A percentile compares a stretch with the other conserved stretches of the same genome.
Evolutionary conservation across 306 rosid genomes (phyloP).

Genomic region (Dicorynia guianensis): DNA sequence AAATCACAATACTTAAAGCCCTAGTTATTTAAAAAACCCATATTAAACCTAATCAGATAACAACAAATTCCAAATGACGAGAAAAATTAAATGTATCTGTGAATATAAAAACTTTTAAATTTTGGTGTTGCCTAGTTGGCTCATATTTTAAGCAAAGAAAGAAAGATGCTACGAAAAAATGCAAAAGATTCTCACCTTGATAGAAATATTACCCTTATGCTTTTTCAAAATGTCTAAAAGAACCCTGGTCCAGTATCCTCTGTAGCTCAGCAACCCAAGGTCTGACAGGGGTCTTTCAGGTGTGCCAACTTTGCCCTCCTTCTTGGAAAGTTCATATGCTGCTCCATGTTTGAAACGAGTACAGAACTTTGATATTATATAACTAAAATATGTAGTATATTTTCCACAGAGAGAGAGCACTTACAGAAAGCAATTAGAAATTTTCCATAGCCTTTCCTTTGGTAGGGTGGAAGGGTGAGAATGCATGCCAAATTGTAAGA

Average conservation of each 20-base stretch:
- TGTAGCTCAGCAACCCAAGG: slow-evolving; percentile 91
- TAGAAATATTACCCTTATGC: slow-evolving; percentile 96
- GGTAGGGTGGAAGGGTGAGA: slow-evolving; percentile 78
- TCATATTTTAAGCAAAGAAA: slow-evolving; percentile 11
- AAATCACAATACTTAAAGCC: slow-evolving; percentile 14
- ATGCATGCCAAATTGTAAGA: slow-evolving; percentile 75
- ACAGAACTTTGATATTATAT: slow-evolving; percentile 24
- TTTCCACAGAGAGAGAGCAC: slow-evolving; percentile 14
- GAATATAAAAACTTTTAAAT: not conserved
- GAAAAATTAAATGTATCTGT: slow-evolving; percentile 8
- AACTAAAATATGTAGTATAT: not conserved
- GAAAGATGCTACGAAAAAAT: not conserved
- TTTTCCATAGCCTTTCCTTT: slow-evolving; percentile 79
- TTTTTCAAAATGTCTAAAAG: slow-evolving; percentile 91
- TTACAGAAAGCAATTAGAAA: slow-evolving; percentile 78
- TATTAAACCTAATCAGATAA: not conserved
- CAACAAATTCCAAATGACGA: not conserved
- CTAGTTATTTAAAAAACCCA: slow-evolving; percentile 1
- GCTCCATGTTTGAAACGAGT: slow-evolving; percentile 49
- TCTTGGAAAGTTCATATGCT: slow-evolving; percentile 98
- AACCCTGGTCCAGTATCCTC: slow-evolving; percentile 99
- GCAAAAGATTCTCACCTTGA: slow-evolving; percentile 66
- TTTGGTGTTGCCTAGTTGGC: not conserved
- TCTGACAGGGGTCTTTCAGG: slow-evolving; percentile 99
- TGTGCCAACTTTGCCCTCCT: slow-evolving; percentile 97